Conservation (phyloP, 2,329 filamentous ascomycete species). For the Penicillium sp. region DNA sequence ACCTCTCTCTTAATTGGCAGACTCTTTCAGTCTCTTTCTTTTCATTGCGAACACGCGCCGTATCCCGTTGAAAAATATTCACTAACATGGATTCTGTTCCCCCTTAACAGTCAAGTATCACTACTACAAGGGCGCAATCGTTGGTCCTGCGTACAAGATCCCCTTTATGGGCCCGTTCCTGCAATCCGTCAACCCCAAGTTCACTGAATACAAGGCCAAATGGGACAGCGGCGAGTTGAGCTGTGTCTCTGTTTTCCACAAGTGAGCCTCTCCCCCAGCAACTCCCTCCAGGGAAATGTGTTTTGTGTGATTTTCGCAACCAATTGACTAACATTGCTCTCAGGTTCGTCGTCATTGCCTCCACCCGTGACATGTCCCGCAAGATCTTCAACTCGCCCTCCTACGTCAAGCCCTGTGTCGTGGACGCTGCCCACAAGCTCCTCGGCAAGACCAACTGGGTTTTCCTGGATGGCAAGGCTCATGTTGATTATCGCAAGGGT, state of each 20-base stretch:
- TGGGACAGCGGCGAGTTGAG: slow-evolving; percentile 90
- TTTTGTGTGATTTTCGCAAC: neutral
- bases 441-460: slow-evolving; percentile 94
- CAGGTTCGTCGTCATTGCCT: slow-evolving; percentile 96
- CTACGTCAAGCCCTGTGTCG: slow-evolving; percentile 94
- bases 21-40: neutral
- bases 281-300: neutral
- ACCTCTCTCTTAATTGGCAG: neutral
- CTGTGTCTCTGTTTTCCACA: slow-evolving; percentile 99
- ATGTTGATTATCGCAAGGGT: slow-evolving; percentile 97
- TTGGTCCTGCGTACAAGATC: slow-evolving; percentile 74
- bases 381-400: slow-evolving; percentile 94
- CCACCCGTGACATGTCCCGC: slow-evolving; percentile 89
- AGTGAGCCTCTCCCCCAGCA: slow-evolving; percentile 60
- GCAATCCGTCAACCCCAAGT: slow-evolving; percentile 88
- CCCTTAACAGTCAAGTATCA: slow-evolving; percentile 69
- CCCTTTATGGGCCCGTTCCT: slow-evolving; percentile 96
- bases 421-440: slow-evolving; percentile 91
- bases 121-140: slow-evolving; percentile 74
- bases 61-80: slow-evolving; percentile 10
- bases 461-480: slow-evolving; percentile 91
- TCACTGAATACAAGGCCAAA: slow-evolving; percentile 87
- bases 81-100: slow-evolving; percentile 6
- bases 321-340: slow-evolving; percentile 4
- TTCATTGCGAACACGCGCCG: neutral